Percentiles rank a stretch among this genome's conserved stretches.
Evolutionary conservation across 148 eudicot genomes (phyloP).

Genomic region (Agrostemma githago): DNA sequence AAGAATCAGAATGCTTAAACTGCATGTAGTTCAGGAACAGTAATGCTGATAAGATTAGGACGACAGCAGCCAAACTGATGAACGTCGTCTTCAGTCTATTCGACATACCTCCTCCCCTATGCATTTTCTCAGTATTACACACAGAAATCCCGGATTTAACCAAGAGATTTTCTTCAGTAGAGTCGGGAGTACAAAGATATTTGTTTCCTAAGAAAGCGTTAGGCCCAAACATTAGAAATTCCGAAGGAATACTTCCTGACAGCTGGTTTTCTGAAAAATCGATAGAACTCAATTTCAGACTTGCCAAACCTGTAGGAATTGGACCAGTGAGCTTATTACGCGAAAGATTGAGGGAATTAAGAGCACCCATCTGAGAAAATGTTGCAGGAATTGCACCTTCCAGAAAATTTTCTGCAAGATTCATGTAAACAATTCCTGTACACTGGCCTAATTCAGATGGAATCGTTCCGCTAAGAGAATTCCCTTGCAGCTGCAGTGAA

Average conservation of each 20-base stretch:
- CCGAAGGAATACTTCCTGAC: constrained; percentile 55
- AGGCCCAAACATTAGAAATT: constrained; percentile 50
- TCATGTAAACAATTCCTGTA: constrained; percentile 56
- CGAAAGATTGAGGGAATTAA: constrained; percentile 89
- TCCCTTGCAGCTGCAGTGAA: constrained; percentile 58
- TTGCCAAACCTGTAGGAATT: constrained; percentile 53
- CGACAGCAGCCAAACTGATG: constrained; percentile 40
- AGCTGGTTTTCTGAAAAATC: constrained; percentile 74
- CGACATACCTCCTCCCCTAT: constrained; percentile 22
- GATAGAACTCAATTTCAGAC: constrained; percentile 59
- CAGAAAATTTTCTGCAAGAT: constrained; percentile 60
- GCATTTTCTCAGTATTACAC: constrained; percentile 31
- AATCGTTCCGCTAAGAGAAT: constrained; percentile 56
- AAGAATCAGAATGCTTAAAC: constrained; percentile 35
- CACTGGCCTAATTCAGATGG: constrained; percentile 61
- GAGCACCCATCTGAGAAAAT: constrained; percentile 43
- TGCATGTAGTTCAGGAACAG: constrained; percentile 48
- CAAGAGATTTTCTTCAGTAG: background rate
- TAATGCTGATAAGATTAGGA: constrained; percentile 40
- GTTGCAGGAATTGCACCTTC: constrained; percentile 55
- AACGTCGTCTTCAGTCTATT: constrained; percentile 34
- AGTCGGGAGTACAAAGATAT: constrained; percentile 49
- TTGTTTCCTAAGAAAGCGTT: constrained; percentile 65
- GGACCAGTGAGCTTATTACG: constrained; percentile 54
- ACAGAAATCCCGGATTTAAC: constrained; percentile 27